These are phyloP conservation scores for Sophora flavescens DNA, from an alignment of 306 rosid genomes.

Conservation along the genomic window DNA sequence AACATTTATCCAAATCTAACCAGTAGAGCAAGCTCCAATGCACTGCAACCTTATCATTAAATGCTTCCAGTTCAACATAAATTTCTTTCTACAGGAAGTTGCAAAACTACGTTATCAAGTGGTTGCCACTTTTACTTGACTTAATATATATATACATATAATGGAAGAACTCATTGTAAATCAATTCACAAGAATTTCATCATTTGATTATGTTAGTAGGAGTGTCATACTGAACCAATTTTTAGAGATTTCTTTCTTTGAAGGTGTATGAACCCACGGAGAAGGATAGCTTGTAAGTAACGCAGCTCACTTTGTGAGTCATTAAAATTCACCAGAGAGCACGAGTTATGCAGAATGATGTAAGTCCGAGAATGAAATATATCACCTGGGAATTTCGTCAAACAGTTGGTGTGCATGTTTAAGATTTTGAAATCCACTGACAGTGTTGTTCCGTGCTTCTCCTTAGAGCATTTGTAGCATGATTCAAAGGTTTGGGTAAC, in stretches of 20 bases:
- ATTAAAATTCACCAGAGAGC: no score
- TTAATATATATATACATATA: neutral
- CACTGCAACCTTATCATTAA: slow-evolving; percentile 1
- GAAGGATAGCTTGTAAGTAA: slow-evolving; percentile 20
- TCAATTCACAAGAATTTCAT: slow-evolving; percentile 15
- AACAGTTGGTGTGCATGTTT: no score
- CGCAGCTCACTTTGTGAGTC: no score
- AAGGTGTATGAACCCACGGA: neutral
- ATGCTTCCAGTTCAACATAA: slow-evolving; percentile 19
- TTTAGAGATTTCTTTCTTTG: neutral
- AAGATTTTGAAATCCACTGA: no score
- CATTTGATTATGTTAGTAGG: slow-evolving; percentile 8
- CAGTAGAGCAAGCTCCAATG: neutral
- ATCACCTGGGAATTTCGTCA: no score
- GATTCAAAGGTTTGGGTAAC: no score
- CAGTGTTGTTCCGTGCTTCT: no score
- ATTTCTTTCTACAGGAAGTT: neutral
- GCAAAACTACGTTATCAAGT: neutral
- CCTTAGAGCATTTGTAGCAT: no score
- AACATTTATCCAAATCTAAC: slow-evolving; percentile 21
- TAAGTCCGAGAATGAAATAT: no score
- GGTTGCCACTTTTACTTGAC: slow-evolving; percentile 12
- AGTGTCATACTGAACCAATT: no score
- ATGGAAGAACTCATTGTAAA: neutral
- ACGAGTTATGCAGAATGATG: no score